Evolutionary conservation across 208 protist species (phyloP).

Genomic region (Novymonas esmeraldas): DNA sequence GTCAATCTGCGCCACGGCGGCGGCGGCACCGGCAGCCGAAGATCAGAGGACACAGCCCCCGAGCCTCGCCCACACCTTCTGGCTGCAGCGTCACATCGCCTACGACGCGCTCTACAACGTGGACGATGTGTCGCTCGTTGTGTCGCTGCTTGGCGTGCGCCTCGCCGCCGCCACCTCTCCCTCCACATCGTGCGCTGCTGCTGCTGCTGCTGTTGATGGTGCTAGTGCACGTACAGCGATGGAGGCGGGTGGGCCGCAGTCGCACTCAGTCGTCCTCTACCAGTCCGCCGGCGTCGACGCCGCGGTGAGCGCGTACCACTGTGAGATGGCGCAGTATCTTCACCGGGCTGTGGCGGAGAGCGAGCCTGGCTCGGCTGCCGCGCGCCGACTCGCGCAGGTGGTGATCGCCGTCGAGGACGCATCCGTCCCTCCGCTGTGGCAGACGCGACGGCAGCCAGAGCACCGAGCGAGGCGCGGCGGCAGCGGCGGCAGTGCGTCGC

Average conservation of each 20-base stretch:
- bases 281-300: conserved; percentile 7
- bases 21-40: neutral
- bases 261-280: conserved; percentile 17
- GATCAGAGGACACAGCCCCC: conserved; percentile 21
- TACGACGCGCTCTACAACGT: conserved; percentile 49
- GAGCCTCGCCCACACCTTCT: conserved; percentile 65
- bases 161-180: conserved; percentile 26
- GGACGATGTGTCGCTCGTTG: conserved; percentile 46
- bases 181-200: too few species aligned
- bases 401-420: conserved; percentile 28
- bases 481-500: neutral
- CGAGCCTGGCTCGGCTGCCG: neutral
- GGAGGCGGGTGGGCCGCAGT: neutral
- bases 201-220: too few species aligned
- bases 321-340: conserved; percentile 38
- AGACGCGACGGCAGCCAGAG: neutral
- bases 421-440: neutral
- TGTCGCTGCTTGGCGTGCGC: conserved; percentile 40
- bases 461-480: neutral
- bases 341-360: conserved; percentile 7
- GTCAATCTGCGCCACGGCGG: neutral
- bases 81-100: conserved; percentile 84
- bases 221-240: too few species aligned
- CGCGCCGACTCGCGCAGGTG: conserved; percentile 12
- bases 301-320: conserved; percentile 23